A percentile compares a stretch with the other conserved stretches of the same genome.
Conservation (phyloP, 2,329 filamentous ascomycete species). For the Dactylellina parvicollis region DNA sequence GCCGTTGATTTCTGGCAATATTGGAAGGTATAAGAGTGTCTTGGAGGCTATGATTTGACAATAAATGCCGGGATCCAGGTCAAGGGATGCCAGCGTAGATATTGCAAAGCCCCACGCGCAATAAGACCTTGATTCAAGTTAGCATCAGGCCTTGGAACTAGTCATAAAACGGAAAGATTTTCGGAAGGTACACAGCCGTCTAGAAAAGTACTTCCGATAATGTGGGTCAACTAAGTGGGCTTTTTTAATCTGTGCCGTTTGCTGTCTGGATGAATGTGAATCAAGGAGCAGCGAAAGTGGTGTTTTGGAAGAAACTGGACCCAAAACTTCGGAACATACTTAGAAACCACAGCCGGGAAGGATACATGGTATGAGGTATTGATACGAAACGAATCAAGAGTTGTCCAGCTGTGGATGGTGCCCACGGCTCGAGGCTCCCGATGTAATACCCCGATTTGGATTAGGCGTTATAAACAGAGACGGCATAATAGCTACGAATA, state of each 20-base stretch:
- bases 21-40: constrained; percentile 1
- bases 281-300: no score
- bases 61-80: not conserved
- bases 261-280: not conserved
- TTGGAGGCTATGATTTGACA: not conserved
- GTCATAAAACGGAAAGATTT: not conserved
- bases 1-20: not conserved
- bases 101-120: constrained; percentile 28
- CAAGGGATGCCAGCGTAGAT: not conserved
- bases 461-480: not conserved
- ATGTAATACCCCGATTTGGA: no score
- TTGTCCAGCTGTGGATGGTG: not conserved
- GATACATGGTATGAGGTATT: no score
- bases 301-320: not conserved
- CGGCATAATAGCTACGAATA: not conserved
- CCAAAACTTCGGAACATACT: not conserved
- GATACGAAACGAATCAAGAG: not conserved
- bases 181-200: constrained; percentile 22
- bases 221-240: not conserved
- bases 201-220: not conserved
- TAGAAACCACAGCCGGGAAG: not conserved
- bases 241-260: not conserved
- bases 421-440: not conserved
- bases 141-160: not conserved
- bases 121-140: not conserved